These are phyloP conservation scores for Pyrus communis DNA, from an alignment of 306 rosid genomes.

Conservation along the genomic window DNA sequence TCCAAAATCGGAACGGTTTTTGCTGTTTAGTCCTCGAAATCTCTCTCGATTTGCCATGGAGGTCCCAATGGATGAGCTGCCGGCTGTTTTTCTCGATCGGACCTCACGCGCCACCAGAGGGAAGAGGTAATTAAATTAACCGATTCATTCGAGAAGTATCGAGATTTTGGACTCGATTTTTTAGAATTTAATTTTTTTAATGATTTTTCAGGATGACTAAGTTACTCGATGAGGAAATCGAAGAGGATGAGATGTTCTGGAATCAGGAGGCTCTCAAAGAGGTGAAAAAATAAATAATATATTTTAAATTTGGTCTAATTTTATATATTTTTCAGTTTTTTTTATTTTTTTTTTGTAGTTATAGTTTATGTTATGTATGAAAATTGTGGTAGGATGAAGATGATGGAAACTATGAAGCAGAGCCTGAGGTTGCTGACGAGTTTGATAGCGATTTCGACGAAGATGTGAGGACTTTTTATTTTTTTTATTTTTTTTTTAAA, in stretches of 20 bases:
- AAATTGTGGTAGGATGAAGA: slow-evolving; percentile 47
- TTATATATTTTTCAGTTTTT: neutral
- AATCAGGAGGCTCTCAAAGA: slow-evolving; percentile 90
- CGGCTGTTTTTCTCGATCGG: slow-evolving; percentile 41
- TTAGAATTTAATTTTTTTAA: neutral
- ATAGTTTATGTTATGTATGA: neutral
- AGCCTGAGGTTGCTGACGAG: slow-evolving; percentile 73
- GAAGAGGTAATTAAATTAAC: slow-evolving; percentile 28
- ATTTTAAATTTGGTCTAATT: neutral
- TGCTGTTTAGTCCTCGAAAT: neutral
- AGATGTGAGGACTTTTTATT: slow-evolving; percentile 47
- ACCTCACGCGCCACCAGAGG: slow-evolving; percentile 72
- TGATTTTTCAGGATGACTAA: slow-evolving; percentile 38
- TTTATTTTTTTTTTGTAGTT: neutral
- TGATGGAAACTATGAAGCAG: slow-evolving; percentile 71
- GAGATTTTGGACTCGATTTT: neutral
- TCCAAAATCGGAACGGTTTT: neutral
- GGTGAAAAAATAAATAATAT: slow-evolving; percentile 2
- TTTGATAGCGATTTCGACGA: slow-evolving; percentile 84
- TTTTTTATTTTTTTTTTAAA: neutral
- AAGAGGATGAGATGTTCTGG: slow-evolving; percentile 87
- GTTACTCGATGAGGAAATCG: slow-evolving; percentile 65
- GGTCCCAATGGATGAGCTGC: slow-evolving; percentile 17
- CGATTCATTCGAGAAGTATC: neutral
- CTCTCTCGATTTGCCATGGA: slow-evolving; percentile 22